Evolutionary conservation across 1,284 basidiomycete species (phyloP), one percentile per base, ranked within the genome.

Genomic region (Clitocybe nebularis): DNA sequence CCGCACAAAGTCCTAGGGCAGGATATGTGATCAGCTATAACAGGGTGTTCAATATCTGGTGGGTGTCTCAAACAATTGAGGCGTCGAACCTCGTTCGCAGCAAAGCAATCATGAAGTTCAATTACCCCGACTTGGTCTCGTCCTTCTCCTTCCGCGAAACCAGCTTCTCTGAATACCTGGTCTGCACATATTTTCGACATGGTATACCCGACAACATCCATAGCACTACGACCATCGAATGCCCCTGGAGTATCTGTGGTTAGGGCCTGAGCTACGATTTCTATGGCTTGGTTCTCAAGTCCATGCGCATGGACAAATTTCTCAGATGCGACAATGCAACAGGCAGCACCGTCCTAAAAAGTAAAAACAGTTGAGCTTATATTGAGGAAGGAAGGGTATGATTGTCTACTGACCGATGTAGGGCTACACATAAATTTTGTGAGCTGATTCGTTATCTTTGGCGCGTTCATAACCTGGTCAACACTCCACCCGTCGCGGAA

Each of bases 351-450:
- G 47, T 88, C 84, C 83, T 86, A 44, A 14, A 35, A 10, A 10
- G 29, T n/a, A 20, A 26, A 14, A 29, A 6, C 14, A 7, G 41
- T 35, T 5, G 3, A 9, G 14, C n/a, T 16, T 3, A 13, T 17
- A 7, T 9, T 40, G 25, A 38, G 32, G 35, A 25, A 19, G 24
- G 17, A 37, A 13, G 20, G 21, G 21, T 21, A 2, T 33, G 21
- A 40, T 10, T 4, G 14, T 16, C 43, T 4, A 51, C 57, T 44
- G 43, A 81, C 81, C 4, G 83, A 85, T 24, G 90, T 93, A 1
- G 90, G 90, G 51, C 84, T 89, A 58, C 90, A 93, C 89, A 92
- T 91, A 58, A 79, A 86, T 57, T 87, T 84, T 2, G 89, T 92
- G 33, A 92, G 64, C 56, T 89, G 77, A 38, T 79, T 80, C 21